Conservation (phyloP, 495 filamentous ascomycete species). For the Talaromyces thailandensis region DNA sequence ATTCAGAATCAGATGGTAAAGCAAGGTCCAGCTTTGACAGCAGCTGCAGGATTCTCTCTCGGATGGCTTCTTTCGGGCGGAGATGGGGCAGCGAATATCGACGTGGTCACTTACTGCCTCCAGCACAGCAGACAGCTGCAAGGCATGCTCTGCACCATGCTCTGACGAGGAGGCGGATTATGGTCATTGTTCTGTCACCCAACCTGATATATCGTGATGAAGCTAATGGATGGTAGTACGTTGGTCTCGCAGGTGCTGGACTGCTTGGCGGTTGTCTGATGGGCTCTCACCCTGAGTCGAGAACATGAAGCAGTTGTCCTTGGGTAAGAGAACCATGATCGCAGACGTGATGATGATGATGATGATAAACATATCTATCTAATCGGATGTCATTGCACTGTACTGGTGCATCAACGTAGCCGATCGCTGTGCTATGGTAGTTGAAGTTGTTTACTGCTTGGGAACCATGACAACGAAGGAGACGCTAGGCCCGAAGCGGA, state of each 20-base stretch:
- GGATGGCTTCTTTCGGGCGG: constrained; percentile 17
- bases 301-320: neutral
- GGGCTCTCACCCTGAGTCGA: neutral
- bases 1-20: constrained; percentile 33
- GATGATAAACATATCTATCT: too few relatives aligned
- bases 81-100: constrained; percentile 8
- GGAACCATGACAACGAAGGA: neutral
- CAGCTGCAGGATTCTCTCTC: constrained; percentile 7
- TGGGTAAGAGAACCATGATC: neutral
- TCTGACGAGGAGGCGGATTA: constrained; percentile 60
- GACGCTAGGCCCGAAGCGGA: neutral
- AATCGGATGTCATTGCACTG: neutral
- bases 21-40: constrained; percentile 4
- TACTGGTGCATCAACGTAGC: neutral
- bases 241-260: neutral
- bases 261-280: constrained; percentile 1
- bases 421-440: neutral
- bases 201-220: neutral
- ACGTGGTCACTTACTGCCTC: constrained; percentile 39
- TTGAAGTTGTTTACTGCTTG: neutral
- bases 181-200: constrained; percentile 2
- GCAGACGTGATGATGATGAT: neutral
- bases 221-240: neutral
- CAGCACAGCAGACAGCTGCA: constrained; percentile 37
- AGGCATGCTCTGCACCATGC: constrained; percentile 45